These are phyloP conservation scores for Podospora fimiseda DNA, from an alignment of 495 filamentous ascomycete species.

Conservation along the genomic window DNA sequence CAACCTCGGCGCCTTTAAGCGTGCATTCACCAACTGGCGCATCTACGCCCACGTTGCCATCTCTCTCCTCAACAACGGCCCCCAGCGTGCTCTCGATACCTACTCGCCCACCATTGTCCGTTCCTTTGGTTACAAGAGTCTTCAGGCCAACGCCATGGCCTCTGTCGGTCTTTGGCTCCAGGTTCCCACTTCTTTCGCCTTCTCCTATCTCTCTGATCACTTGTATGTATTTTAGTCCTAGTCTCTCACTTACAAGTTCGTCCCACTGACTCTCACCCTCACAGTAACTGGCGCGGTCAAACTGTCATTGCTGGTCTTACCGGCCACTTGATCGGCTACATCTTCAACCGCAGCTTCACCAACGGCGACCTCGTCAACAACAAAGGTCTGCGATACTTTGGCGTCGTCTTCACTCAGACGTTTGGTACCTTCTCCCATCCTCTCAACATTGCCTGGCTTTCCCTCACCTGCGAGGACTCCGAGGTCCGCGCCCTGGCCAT, in stretches of 20 bases:
- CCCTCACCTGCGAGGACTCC: slow-evolving; percentile 26
- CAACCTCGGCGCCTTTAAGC: slow-evolving; percentile 22
- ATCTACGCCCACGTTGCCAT: slow-evolving; percentile 38
- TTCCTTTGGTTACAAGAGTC: slow-evolving; percentile 42
- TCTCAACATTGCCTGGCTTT: slow-evolving; percentile 38
- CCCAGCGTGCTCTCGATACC: slow-evolving; percentile 40
- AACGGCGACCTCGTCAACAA: slow-evolving; percentile 10
- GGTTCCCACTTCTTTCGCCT: slow-evolving; percentile 39
- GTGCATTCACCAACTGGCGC: slow-evolving; percentile 27
- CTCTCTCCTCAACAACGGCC: slow-evolving; percentile 36
- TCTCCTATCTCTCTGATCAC: slow-evolving; percentile 37
- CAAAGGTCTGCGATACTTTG: slow-evolving; percentile 29
- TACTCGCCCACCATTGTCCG: slow-evolving; percentile 36
- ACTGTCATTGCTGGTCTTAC: slow-evolving; percentile 23
- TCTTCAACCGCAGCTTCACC: slow-evolving; percentile 33
- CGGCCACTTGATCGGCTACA: slow-evolving; percentile 33
- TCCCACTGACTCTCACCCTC: too few species aligned
- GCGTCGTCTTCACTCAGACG: slow-evolving; percentile 46
- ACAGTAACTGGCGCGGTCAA: slow-evolving; percentile 27
- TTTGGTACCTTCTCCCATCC: slow-evolving; percentile 44
- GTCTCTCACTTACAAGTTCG: background rate
- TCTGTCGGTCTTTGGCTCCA: slow-evolving; percentile 40
- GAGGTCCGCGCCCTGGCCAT: slow-evolving; percentile 34
- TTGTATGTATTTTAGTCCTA: slow-evolving; percentile 19
- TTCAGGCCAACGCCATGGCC: slow-evolving; percentile 45